phyloP scores from a whole-genome alignment of 1,284 basidiomycete genomes.

The Boletus semigastroideus region DNA sequence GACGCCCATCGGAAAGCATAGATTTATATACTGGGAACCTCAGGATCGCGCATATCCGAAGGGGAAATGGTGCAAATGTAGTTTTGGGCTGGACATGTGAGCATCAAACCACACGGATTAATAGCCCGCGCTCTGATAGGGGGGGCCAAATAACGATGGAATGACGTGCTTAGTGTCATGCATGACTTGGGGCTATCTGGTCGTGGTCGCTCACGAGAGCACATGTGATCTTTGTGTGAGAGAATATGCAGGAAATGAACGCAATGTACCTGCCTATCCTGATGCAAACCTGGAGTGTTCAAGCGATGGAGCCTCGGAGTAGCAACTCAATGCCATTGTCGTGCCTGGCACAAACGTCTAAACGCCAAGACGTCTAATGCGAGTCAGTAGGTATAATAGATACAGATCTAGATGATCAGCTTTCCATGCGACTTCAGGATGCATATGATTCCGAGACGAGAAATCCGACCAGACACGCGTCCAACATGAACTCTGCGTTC shows the following conservation, averaged over 20 bases:
- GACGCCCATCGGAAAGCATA: not conserved
- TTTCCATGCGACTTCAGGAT: no score
- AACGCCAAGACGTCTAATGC: not conserved
- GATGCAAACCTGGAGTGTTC: no score
- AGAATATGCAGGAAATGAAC: constrained; percentile 1
- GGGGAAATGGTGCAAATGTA: constrained; percentile 23
- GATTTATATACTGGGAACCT: constrained; percentile 20
- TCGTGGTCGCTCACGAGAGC: not conserved
- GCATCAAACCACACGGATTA: not conserved
- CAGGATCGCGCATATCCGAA: constrained; percentile 1
- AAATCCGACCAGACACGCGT: constrained; percentile 88
- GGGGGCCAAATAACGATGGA: not conserved
- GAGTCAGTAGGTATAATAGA: no score
- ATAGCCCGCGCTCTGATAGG: not conserved
- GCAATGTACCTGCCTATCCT: not conserved
- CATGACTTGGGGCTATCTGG: not conserved
- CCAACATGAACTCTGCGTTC: constrained; percentile 91
- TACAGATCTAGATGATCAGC: no score
- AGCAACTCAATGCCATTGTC: no score
- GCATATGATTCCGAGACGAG: constrained; percentile 64
- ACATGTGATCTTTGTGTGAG: constrained; percentile 18
- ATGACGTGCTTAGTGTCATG: constrained; percentile 9
- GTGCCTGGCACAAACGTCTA: not conserved
- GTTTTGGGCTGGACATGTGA: constrained; percentile 15
- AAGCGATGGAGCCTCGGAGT: not conserved